Percentiles rank a stretch among this genome's conserved stretches.
phyloP scores from a whole-genome alignment of 1,139 yeast species.

The Blastobotrys aristatus region DNA sequence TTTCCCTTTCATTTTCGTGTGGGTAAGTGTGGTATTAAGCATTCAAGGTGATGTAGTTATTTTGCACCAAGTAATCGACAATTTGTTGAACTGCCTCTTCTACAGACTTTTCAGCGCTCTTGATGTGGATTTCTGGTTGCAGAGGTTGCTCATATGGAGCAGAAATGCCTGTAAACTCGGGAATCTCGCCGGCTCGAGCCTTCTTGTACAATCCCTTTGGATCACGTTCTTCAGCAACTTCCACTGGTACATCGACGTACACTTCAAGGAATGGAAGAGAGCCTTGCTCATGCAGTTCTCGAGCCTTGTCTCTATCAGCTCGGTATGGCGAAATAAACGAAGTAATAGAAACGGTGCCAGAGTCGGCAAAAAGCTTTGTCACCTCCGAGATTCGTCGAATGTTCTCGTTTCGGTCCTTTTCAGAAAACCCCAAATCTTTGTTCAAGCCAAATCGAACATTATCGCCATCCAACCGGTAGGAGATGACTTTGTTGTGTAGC shows the following conservation, averaged over 20 bases:
- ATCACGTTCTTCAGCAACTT: constrained; percentile 92
- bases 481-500: constrained; percentile 53
- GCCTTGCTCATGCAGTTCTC: constrained; percentile 73
- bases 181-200: constrained; percentile 91
- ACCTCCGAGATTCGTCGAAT: constrained; percentile 93
- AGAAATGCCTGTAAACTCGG: constrained; percentile 91
- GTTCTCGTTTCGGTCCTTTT: constrained; percentile 87
- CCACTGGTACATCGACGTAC: constrained; percentile 85
- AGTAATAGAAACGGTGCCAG: constrained; percentile 78
- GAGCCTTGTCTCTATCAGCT: constrained; percentile 76
- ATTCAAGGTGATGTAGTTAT: constrained; percentile 1
- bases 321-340: constrained; percentile 90
- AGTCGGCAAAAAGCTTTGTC: constrained; percentile 85
- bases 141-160: constrained; percentile 96
- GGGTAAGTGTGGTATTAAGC: neutral
- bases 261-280: constrained; percentile 84
- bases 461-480: constrained; percentile 93
- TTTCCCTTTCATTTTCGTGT: neutral
- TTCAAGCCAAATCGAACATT: constrained; percentile 90
- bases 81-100: constrained; percentile 79
- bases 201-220: constrained; percentile 95
- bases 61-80: constrained; percentile 53
- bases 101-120: constrained; percentile 62
- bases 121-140: constrained; percentile 73
- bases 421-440: constrained; percentile 90